Evolutionary conservation across 2,329 filamentous ascomycete genomes (phyloP), one percentile per base, ranked within the genome.

Genomic region (Talaromyces sp.): DNA sequence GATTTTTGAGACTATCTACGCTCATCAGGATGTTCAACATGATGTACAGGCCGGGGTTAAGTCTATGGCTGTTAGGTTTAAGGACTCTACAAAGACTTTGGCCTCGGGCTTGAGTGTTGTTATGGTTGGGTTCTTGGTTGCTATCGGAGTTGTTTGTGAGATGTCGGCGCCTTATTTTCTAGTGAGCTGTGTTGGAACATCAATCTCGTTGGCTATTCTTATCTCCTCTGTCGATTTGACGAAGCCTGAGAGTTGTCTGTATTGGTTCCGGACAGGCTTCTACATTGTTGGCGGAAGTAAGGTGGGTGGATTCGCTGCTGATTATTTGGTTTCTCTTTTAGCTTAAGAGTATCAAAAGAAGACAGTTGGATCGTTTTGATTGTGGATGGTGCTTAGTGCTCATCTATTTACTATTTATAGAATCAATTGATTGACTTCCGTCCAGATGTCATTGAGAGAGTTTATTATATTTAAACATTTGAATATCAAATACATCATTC

Each of bases 1-100:
- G 43, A 46, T 46, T 20, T 46, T 24, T 19, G 43, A 46, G 9
- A 46, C 43, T 13, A 46, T 46, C 20, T 46, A 46, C 9, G 43
- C 43, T 3, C 43, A 46, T 16, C 43, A 46, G 19, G 43, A 46
- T 27, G 24, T 46, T 9, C 16, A 33, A n/a, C 29, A 46, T 27
- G 43, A 46, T 36, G 16, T 46, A 17, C 27, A 46, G 14, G 43
- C 32, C 22, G 43, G 43, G 14, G 30, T 46, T 9, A 46, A 46
- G 43, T 33, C 30, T 19, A 46, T 46, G 43, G 43, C 43, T 24
- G 43, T 46, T 36, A 30, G 32, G n/a, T 46, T 33, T 13, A 17
- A 36, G 43, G 20, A 46, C 19, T 32, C 29, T 20, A 46, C 43
- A 9, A 46, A 46, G 14, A 16, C 20, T 30, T 17, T 36, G 13